Evolutionary conservation across 371 early-diverging fungal genomes (phyloP).

Genomic region (Lichtheimia corymbifera): DNA sequence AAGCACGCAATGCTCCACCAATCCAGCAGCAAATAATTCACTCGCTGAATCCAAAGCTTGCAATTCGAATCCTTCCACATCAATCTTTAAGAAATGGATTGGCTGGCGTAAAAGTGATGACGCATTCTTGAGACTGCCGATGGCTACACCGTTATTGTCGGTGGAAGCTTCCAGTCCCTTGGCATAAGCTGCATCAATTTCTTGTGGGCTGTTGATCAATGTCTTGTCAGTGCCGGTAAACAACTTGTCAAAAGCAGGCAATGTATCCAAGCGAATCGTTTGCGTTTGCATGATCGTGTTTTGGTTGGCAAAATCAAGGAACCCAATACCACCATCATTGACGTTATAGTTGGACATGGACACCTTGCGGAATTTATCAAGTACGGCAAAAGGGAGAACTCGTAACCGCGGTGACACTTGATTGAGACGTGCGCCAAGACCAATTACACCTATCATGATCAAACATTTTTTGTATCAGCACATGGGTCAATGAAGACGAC

Average conservation of each 20-base stretch:
- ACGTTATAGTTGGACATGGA: constrained; percentile 43
- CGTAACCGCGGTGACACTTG: constrained; percentile 38
- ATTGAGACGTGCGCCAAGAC: constrained; percentile 39
- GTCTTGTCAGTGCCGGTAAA: constrained; percentile 16
- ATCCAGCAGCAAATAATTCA: constrained; percentile 29
- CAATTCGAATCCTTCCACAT: constrained; percentile 50
- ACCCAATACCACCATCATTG: constrained; percentile 44
- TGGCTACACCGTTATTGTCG: not conserved
- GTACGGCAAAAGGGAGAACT: constrained; percentile 47
- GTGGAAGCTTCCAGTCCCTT: constrained; percentile 12
- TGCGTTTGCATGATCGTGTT: constrained; percentile 30
- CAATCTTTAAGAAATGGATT: constrained; percentile 51
- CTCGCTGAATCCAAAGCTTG: constrained; percentile 40
- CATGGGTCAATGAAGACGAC: not conserved
- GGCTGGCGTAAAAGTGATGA: constrained; percentile 31
- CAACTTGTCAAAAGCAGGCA: constrained; percentile 36
- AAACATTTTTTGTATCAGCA: not conserved
- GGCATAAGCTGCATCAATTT: constrained; percentile 34
- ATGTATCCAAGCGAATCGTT: constrained; percentile 42
- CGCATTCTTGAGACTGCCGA: constrained; percentile 9
- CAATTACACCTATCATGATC: constrained; percentile 35
- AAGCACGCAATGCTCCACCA: constrained; percentile 42
- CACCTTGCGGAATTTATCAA: constrained; percentile 40
- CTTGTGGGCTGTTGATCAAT: constrained; percentile 17
- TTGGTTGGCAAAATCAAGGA: constrained; percentile 29